Base-by-base conservation (phyloP, 768 basidiomycete genomes). In the Imleria badia region DNA sequence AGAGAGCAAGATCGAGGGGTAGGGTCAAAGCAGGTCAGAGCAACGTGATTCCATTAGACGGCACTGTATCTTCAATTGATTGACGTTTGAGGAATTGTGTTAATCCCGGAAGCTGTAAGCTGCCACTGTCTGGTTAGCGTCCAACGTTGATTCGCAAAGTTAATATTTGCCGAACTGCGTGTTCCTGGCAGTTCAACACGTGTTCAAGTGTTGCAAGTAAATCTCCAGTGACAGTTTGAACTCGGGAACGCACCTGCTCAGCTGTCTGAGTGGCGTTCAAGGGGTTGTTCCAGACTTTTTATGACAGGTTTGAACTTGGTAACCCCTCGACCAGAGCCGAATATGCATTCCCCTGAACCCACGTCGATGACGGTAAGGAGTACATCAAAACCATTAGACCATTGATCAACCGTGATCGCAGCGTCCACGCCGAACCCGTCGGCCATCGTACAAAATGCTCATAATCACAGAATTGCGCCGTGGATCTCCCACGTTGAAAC, bases 1-100 rank as follows among this genome's bases (percentile, higher is more conserved):
- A 33, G 51, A 59, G 42, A 14, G 64, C 59, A 45, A 64, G 66
- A 50, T 43, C 52, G 36, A 57, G 29, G 45, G 66, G 61, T n/a
- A 69, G 59, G 46, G 23, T 56, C 31, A 61, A 58, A 52, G 54
- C 53, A 44, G 38, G 33, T 43, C 43, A 45, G 39, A 52, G 30
- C 45, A 30, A 53, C 35, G 29, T 8, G 26, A 38, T 33, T 42
- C 7, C 42, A 20, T 6, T 40, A 41, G 49, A 52, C 20, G 42
- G 43, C 35, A 41, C 51, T 20, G 52, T 56, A 39, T 17, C 48
- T 42, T 38, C 17, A 38, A 48, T 39, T 51, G 41, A 52, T 56
- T 61, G 46, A 57, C 48, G 11, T 39, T 40, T 60, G 35, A 30
- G 38, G 26, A 11, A 17, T 35, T 43, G 14, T 51, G 53, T 44